These are phyloP conservation scores for Helotiales sp. DNA, from an alignment of 2,329 filamentous ascomycete genomes.

Conservation along the genomic window DNA sequence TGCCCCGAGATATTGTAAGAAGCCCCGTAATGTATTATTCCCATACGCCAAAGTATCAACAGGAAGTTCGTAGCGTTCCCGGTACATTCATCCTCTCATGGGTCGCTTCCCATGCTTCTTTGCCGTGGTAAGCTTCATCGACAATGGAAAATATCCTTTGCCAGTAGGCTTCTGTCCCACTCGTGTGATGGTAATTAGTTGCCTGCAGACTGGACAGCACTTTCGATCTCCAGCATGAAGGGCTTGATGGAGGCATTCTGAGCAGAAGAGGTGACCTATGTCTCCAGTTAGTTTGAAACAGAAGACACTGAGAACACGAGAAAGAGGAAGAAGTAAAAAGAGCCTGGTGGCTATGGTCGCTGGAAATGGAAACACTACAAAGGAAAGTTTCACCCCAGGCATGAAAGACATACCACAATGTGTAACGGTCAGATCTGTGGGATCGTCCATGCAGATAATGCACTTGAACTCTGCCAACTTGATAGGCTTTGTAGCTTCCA, in stretches of 20 bases:
- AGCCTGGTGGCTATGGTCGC: too few species aligned
- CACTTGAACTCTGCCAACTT: conserved; percentile 60
- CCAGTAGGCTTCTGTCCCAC: conserved; percentile 39
- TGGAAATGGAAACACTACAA: neutral
- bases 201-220: conserved; percentile 64
- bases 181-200: conserved; percentile 51
- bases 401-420: conserved; percentile 58
- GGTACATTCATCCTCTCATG: neutral
- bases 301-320: conserved; percentile 23
- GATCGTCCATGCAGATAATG: conserved; percentile 67
- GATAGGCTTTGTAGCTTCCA: conserved; percentile 48
- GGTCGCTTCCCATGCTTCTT: conserved; percentile 50
- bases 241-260: conserved; percentile 60
- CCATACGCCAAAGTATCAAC: neutral
- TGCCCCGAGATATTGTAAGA: neutral
- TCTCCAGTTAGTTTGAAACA: neutral
- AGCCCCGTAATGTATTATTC: neutral
- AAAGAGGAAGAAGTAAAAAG: too few species aligned
- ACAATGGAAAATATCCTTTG: conserved; percentile 57
- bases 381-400: neutral
- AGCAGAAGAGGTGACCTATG: conserved; percentile 64
- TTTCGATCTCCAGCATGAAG: conserved; percentile 57
- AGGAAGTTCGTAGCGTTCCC: too few species aligned
- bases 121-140: conserved; percentile 62
- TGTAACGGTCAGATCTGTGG: conserved; percentile 58